These are phyloP conservation scores for Euphrasia confusa DNA, from an alignment of 257 asterid species.

Conservation along the genomic window DNA sequence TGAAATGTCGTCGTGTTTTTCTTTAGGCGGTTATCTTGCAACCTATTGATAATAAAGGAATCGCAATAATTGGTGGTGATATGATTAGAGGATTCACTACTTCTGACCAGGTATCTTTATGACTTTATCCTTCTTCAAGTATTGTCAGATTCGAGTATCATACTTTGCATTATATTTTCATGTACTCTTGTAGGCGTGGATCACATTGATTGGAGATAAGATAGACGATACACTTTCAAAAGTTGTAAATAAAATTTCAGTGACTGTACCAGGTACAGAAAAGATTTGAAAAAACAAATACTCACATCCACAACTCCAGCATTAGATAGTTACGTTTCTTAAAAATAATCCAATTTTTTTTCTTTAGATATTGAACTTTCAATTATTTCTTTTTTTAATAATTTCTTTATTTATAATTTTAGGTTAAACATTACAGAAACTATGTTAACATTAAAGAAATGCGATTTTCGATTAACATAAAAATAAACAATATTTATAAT, in stretches of 20 bases:
- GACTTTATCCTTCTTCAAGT: not conserved
- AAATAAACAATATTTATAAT: no score
- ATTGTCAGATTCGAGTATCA: no score
- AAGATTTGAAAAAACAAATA: constrained; percentile 8
- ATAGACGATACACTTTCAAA: constrained; percentile 71
- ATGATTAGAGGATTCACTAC: constrained; percentile 80
- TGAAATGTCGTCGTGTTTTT: not conserved
- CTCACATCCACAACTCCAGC: no score
- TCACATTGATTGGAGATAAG: constrained; percentile 76
- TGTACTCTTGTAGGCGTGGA: constrained; percentile 69
- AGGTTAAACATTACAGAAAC: no score
- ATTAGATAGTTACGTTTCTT: no score
- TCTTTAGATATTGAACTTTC: no score
- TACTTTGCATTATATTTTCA: not conserved
- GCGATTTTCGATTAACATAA: no score
- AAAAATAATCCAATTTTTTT: no score
- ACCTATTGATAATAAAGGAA: constrained; percentile 81
- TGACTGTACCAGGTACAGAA: constrained; percentile 26
- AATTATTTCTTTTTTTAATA: no score
- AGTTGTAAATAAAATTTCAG: constrained; percentile 26
- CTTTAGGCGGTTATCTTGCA: constrained; percentile 88
- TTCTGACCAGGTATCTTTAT: constrained; percentile 79
- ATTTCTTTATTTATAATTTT: no score
- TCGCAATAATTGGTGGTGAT: constrained; percentile 86
- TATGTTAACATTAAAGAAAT: no score